A percentile compares a stretch with the other conserved stretches of the same genome.
These are phyloP conservation scores for Coemansia sp. DNA, from an alignment of 192 early-diverging fungal genomes.

Conservation along the genomic window DNA sequence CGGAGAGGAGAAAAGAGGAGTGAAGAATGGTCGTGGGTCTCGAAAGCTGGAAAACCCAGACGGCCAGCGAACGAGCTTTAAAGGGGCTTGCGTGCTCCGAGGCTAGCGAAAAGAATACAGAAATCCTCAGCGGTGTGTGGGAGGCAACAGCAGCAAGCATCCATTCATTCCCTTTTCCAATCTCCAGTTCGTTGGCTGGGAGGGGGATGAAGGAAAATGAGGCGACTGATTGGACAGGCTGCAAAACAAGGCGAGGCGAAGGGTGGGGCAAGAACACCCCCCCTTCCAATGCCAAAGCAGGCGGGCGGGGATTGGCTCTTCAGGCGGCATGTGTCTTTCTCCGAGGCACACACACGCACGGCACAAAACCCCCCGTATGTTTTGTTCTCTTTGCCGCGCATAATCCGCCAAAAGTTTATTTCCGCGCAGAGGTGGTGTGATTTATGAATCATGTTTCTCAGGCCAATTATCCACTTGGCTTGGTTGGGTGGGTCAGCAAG, in stretches of 20 bases:
- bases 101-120: background rate
- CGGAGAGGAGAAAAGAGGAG: background rate
- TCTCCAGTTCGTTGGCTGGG: background rate
- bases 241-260: background rate
- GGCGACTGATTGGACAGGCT: constrained; percentile 1
- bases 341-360: background rate
- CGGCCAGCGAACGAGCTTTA: background rate
- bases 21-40: background rate
- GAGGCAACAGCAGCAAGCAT: background rate
- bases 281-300: background rate
- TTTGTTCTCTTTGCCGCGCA: background rate
- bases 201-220: background rate
- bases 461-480: background rate
- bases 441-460: background rate
- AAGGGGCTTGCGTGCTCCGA: background rate
- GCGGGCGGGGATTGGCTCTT: background rate
- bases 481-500: background rate
- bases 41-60: background rate
- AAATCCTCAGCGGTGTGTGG: background rate
- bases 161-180: background rate
- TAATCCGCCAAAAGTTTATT: background rate
- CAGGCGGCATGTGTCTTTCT: background rate
- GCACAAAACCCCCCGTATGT: background rate
- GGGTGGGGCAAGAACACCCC: background rate
- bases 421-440: background rate